Conservation (phyloP, 495 filamentous ascomycete species). For the Tuber borchii region DNA sequence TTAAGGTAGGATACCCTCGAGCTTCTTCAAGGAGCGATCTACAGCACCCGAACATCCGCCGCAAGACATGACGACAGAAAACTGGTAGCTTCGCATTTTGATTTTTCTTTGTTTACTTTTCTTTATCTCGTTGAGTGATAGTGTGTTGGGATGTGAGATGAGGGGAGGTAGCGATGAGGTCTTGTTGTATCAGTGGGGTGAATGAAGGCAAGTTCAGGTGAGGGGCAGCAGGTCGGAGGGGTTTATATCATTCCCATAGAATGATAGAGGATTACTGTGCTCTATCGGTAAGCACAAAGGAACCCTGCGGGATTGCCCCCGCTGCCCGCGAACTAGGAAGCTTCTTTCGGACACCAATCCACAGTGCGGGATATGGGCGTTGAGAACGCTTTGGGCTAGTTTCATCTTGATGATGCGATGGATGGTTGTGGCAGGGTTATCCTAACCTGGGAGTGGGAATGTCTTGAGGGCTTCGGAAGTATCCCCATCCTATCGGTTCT, state of each 20-base stretch:
- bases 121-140: background rate
- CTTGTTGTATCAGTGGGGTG: background rate
- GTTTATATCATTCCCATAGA: background rate
- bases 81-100: constrained; percentile 56
- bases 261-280: background rate
- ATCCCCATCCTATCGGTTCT: background rate
- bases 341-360: background rate
- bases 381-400: background rate
- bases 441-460: background rate
- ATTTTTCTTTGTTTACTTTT: background rate
- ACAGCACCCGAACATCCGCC: constrained; percentile 62
- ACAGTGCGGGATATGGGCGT: background rate
- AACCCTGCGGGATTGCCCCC: background rate
- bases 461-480: background rate
- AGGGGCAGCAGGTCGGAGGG: background rate
- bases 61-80: constrained; percentile 61
- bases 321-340: background rate
- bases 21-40: constrained; percentile 87
- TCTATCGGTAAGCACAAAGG: background rate
- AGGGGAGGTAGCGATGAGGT: background rate
- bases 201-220: background rate
- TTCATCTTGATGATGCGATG: background rate
- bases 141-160: background rate
- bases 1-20: constrained; percentile 61
- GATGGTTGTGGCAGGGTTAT: background rate